Base-by-base conservation (phyloP, 208 protist species). In the Sergeia podlipaevii region DNA sequence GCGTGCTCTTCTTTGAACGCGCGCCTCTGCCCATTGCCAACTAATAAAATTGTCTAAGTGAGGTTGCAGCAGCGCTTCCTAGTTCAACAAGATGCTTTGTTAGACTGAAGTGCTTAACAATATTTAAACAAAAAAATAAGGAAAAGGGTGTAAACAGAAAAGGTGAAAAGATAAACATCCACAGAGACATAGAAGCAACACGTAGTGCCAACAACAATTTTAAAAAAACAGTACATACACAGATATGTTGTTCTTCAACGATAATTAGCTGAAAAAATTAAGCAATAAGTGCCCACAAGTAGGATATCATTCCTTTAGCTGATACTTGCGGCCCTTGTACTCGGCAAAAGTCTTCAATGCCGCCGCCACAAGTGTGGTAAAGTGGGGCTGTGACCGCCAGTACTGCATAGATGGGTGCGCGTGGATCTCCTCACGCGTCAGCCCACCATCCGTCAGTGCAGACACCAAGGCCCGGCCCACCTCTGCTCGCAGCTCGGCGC, bases 11-110 rank as follows among this genome's bases (percentile, higher is more conserved):
- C 57, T 89, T 88, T 2, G 83, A 88, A 17, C 88, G 88, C 2
- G 88, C 88, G 20, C 81, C 84, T 44, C 69, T 77, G 26, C 81
- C 88, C 88, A 95, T 95, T 39, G 24, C 44, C n/a, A n/a, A n/a
- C n/a, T n/a, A n/a, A n/a, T n/a, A n/a, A n/a, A n/a, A n/a, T n/a
- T n/a, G n/a, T 60, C 37, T n/a, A 38, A n/a, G 34, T 11, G 34
- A 38, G 11, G 13, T n/a, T n/a, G 11, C 13, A 38, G 15, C 13
- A 11, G 34, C 34, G 13, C 15, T n/a, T 38, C 34, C 34, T 11
- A 11, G 13, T 15, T 11, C 34, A 38, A 11, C 11, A 38, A 38
- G 34, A n/a, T n/a, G 11, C 34, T 11, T 11, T n/a, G n/a, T n/a
- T n/a, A n/a, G n/a, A n/a, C n/a, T n/a, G n/a, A n/a, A n/a, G n/a